Conservation (phyloP, 305 asterid genomes). For the Rubia occidens region DNA sequence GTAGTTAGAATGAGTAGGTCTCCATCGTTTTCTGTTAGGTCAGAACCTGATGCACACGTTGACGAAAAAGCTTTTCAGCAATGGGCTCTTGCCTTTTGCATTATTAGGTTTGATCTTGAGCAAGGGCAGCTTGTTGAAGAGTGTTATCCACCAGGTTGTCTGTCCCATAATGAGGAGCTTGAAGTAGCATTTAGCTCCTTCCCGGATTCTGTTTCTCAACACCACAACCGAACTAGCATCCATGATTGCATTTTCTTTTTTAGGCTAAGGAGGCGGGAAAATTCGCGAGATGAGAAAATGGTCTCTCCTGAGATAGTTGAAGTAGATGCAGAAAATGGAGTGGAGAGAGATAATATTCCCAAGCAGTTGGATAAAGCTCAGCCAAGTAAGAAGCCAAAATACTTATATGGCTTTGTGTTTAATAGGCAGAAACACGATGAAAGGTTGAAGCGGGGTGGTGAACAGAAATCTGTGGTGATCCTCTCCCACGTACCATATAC, state of each 20-base stretch:
- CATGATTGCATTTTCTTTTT: slow-evolving; percentile 89
- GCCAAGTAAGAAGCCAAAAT: slow-evolving; percentile 35
- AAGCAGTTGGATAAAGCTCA: slow-evolving; percentile 31
- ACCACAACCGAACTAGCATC: slow-evolving; percentile 81
- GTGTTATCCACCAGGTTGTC: slow-evolving; percentile 72
- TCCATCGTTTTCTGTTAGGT: slow-evolving; percentile 65
- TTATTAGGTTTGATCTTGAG: slow-evolving; percentile 89
- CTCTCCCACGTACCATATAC: slow-evolving; percentile 81
- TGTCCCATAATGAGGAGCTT: slow-evolving; percentile 85
- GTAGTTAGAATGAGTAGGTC: slow-evolving; percentile 71
- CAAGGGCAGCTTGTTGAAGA: slow-evolving; percentile 95
- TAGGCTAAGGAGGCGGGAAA: slow-evolving; percentile 52
- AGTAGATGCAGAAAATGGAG: slow-evolving; percentile 27
- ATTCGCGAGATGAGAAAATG: slow-evolving; percentile 24
- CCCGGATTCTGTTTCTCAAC: slow-evolving; percentile 93
- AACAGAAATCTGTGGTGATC: slow-evolving; percentile 87
- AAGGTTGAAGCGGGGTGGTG: slow-evolving; percentile 92
- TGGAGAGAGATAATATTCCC: slow-evolving; percentile 21
- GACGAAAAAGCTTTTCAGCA: slow-evolving; percentile 63
- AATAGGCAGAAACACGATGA: slow-evolving; percentile 97
- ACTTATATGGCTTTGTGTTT: slow-evolving; percentile 82
- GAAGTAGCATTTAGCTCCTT: slow-evolving; percentile 85
- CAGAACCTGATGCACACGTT: slow-evolving; percentile 55
- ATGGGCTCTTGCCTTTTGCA: slow-evolving; percentile 83
- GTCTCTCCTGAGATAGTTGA: slow-evolving; percentile 50